phyloP scores from a whole-genome alignment of 495 filamentous ascomycete species.

The Immersiella caudata region DNA sequence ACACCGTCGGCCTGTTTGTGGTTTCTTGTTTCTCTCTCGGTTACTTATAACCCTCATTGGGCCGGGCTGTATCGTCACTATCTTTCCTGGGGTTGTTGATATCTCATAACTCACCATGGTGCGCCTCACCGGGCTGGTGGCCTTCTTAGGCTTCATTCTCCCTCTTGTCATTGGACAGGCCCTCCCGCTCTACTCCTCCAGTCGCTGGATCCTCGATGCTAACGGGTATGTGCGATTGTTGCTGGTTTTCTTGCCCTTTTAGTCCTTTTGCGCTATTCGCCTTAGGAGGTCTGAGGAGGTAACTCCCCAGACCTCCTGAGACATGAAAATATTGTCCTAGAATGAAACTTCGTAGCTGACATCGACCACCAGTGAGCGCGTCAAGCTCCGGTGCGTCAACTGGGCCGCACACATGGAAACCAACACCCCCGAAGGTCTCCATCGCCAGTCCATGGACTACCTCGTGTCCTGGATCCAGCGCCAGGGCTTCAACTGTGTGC shows the following conservation, averaged over 20 bases:
- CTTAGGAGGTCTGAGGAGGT: too few relatives aligned
- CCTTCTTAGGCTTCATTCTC: constrained; percentile 28
- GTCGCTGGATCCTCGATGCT: constrained; percentile 55
- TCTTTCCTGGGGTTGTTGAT: neutral
- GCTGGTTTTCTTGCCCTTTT: too few relatives aligned
- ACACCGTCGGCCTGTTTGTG: too few relatives aligned
- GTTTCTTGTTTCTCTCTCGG: neutral
- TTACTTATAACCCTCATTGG: neutral
- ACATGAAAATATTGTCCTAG: too few relatives aligned
- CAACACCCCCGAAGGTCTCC: constrained; percentile 53
- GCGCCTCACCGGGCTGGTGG: constrained; percentile 5
- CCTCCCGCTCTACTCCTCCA: constrained; percentile 48
- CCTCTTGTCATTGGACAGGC: constrained; percentile 28
- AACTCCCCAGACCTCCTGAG: too few relatives aligned
- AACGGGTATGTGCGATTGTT: too few relatives aligned
- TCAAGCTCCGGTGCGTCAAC: constrained; percentile 58
- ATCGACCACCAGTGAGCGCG: too few relatives aligned
- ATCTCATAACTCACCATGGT: constrained; percentile 4
- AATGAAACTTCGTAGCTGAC: too few relatives aligned
- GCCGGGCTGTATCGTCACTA: neutral
- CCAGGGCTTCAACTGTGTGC: constrained; percentile 57
- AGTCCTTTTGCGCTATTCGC: too few relatives aligned
- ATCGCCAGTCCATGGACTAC: constrained; percentile 47
- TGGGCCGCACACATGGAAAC: constrained; percentile 55
- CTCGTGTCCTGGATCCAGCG: constrained; percentile 47